Conservation (phyloP, 345 rosid species). For the Syzygium aqueum region DNA sequence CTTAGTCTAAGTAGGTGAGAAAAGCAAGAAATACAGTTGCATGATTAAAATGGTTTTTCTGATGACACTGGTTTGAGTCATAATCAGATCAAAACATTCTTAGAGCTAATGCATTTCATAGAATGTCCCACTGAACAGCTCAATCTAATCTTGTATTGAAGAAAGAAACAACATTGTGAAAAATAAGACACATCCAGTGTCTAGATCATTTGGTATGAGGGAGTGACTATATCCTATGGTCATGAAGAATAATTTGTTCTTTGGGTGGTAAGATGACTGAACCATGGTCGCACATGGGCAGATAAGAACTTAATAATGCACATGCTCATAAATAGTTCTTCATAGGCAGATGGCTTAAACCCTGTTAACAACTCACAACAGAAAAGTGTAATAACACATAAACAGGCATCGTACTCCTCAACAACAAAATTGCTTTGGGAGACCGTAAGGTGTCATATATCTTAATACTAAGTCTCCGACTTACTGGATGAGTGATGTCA, state of each 20-base stretch:
- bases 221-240: not conserved
- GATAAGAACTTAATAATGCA: not conserved
- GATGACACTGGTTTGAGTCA: not conserved
- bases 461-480: slow-evolving; percentile 5
- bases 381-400: not conserved
- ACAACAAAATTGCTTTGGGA: not conserved
- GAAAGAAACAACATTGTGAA: not conserved
- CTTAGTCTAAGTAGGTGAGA: not conserved
- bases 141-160: not conserved
- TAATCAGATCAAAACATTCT: not conserved
- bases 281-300: not conserved
- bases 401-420: not conserved
- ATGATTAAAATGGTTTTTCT: not conserved
- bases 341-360: not conserved
- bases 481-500: slow-evolving; percentile 76
- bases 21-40: not conserved
- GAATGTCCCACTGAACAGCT: not conserved
- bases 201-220: not conserved
- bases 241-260: not conserved
- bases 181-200: not conserved
- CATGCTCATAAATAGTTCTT: not conserved
- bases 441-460: not conserved
- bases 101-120: not conserved
- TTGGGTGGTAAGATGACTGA: not conserved
- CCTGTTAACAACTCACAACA: not conserved